A percentile compares a stretch with the other conserved stretches of the same genome.
phyloP scores from a whole-genome alignment of 2,329 filamentous ascomycete species.

The Microcyclosporella mali region DNA sequence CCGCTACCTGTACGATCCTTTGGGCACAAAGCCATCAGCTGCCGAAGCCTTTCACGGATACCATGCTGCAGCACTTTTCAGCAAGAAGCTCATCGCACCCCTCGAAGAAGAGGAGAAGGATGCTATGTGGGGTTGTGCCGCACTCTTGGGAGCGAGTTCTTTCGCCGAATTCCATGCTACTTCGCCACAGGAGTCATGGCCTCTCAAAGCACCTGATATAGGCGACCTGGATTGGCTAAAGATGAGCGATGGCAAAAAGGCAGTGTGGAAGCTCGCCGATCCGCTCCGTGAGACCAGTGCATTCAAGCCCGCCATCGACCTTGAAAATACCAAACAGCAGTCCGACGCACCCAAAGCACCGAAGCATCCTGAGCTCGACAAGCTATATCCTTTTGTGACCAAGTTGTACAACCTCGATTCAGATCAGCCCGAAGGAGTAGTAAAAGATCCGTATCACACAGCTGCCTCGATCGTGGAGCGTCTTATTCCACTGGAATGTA shows the following conservation, averaged over 20 bases:
- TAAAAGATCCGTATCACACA: constrained; percentile 28
- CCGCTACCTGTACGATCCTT: constrained; percentile 34
- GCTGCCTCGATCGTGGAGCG: constrained; percentile 31
- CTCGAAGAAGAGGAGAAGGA: constrained; percentile 40
- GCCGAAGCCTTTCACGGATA: constrained; percentile 45
- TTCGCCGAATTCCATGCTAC: constrained; percentile 42
- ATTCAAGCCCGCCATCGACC: constrained; percentile 34
- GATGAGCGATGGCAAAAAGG: constrained; percentile 51
- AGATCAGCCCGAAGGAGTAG: constrained; percentile 12
- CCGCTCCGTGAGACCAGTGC: constrained; percentile 44
- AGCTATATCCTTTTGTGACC: constrained; percentile 13
- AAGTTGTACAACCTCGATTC: constrained; percentile 22
- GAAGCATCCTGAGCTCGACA: constrained; percentile 13
- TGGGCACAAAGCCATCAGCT: constrained; percentile 19
- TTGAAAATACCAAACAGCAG: constrained; percentile 9
- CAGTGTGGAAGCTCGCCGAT: constrained; percentile 48
- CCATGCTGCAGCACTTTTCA: constrained; percentile 45
- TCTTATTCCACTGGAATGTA: constrained; percentile 33
- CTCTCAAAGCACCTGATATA: constrained; percentile 40
- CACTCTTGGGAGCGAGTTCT: constrained; percentile 42
- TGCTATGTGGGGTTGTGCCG: constrained; percentile 42
- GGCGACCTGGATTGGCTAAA: constrained; percentile 54
- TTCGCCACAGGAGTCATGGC: constrained; percentile 49
- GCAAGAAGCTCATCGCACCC: constrained; percentile 34
- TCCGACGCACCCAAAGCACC: not conserved